Percentiles rank a stretch among this genome's conserved stretches.
phyloP scores from a whole-genome alignment of 2,329 filamentous ascomycete genomes.

The Harringtonia aguacate region DNA sequence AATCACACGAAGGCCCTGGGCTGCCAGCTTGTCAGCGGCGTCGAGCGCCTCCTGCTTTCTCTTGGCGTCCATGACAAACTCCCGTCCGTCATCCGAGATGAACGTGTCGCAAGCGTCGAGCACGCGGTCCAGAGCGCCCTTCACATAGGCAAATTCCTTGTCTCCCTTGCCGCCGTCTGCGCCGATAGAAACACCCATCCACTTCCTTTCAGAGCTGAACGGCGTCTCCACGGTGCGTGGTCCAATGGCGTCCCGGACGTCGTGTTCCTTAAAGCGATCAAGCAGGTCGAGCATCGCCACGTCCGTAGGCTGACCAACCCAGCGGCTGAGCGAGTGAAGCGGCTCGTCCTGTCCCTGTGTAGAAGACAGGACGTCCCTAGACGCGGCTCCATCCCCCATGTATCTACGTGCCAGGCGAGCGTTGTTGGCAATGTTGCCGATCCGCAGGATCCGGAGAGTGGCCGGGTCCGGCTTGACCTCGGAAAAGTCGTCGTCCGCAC shows the following conservation, averaged over 20 bases:
- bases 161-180: constrained; percentile 43
- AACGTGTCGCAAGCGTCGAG: constrained; percentile 85
- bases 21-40: constrained; percentile 78
- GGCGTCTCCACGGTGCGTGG: constrained; percentile 74
- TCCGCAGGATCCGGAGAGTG: constrained; percentile 70
- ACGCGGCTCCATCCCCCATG: constrained; percentile 58
- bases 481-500: constrained; percentile 41
- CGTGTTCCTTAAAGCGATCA: constrained; percentile 83
- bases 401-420: constrained; percentile 66
- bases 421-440: constrained; percentile 96
- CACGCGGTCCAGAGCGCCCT: constrained; percentile 84
- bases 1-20: constrained; percentile 79
- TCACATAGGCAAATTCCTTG: constrained; percentile 84
- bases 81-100: constrained; percentile 72
- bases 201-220: constrained; percentile 95
- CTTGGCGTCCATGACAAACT: constrained; percentile 71
- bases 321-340: constrained; percentile 59
- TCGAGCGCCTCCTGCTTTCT: constrained; percentile 63
- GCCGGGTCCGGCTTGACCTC: constrained; percentile 58
- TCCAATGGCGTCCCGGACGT: constrained; percentile 80
- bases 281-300: constrained; percentile 93
- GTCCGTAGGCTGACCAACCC: constrained; percentile 95
- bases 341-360: constrained; percentile 58
- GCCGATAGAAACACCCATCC: constrained; percentile 93
- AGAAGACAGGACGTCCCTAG: constrained; percentile 75